Evolutionary conservation across 2,329 filamentous ascomycete genomes (phyloP), one percentile per base, ranked within the genome.

Genomic region (Capronia epimyces): DNA sequence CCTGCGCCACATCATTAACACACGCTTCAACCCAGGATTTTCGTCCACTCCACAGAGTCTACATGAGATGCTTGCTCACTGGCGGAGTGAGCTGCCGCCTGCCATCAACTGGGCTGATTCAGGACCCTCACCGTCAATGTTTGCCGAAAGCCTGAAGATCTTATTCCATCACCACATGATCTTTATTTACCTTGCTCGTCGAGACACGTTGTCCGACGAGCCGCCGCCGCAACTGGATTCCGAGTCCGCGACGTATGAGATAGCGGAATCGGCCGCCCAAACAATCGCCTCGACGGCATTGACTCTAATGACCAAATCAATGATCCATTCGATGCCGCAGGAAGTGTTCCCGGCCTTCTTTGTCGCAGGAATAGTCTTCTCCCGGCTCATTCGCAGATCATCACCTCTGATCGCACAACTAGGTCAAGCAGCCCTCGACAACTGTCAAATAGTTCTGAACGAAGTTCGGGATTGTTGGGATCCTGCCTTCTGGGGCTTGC

Each of bases 341-440:
- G 53, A 52, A 27, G 46, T 56, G 13, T 56, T 56, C 21, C 39
- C 50, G 13, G 49, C 25, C 31, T 52, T 49, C 46, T 56, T 50
- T 32, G 42, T 55, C n/a, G 53, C 53, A 2, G 49, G 53, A 2
- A 50, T 56, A 24, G 49, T 56, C 22, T 56, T 56, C 32, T 52
- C 31, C 42, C 32, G 53, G 8, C 31, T 42, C 12, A 44, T 55
- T 13, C 39, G 44, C 15, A 39, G 37, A 34, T 48, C 45, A 15
- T 16, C 41, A 15, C 25, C 40, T 15, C 22, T 50, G 16, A 24
- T 45, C 15, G 50, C 50, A 21, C 42, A 51, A 27, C 43, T 55
- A 9, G 47, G 39, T 13, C 47, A 49, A 37, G 42, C 47, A 32
- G 47, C 52, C 7, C 46, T 55, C 7, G 52, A 55, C 24, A 52